Percentiles rank a stretch among this genome's conserved stretches.
Conservation (phyloP, 2,329 filamentous ascomycete species). For the Cladosporium cucumerinum region DNA sequence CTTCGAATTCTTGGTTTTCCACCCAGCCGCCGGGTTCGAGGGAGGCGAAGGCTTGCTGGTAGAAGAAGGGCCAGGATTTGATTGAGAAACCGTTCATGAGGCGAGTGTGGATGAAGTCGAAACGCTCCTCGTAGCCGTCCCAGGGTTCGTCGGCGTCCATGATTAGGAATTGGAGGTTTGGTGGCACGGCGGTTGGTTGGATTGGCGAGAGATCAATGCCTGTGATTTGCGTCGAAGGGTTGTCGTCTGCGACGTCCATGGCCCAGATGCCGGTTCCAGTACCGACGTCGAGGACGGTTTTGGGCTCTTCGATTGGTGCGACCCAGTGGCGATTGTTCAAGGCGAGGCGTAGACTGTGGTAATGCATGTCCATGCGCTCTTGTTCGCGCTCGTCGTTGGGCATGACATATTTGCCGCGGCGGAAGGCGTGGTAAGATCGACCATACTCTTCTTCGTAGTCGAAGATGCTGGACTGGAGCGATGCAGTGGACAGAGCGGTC, state of each 20-base stretch:
- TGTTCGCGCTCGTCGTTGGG: slow-evolving; percentile 29
- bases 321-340: slow-evolving; percentile 20
- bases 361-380: slow-evolving; percentile 26
- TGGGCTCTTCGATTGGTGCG: slow-evolving; percentile 19
- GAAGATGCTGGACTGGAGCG: slow-evolving; percentile 22
- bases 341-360: slow-evolving; percentile 22
- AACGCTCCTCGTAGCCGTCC: slow-evolving; percentile 22
- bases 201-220: slow-evolving; percentile 30
- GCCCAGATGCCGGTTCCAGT: slow-evolving; percentile 32
- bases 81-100: slow-evolving; percentile 29
- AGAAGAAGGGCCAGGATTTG: slow-evolving; percentile 29
- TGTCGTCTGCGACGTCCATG: slow-evolving; percentile 34
- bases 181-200: slow-evolving; percentile 28
- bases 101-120: slow-evolving; percentile 32
- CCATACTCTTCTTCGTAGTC: slow-evolving; percentile 27
- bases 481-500: slow-evolving; percentile 20
- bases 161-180: slow-evolving; percentile 28
- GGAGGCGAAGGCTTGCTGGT: slow-evolving; percentile 25
- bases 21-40: slow-evolving; percentile 38
- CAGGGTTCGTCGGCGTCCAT: slow-evolving; percentile 26
- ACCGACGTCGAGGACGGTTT: slow-evolving; percentile 21
- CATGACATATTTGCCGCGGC: slow-evolving; percentile 26
- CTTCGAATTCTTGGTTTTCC: slow-evolving; percentile 39
- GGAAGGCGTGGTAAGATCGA: slow-evolving; percentile 25
- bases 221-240: slow-evolving; percentile 24